A percentile compares a stretch with the other conserved stretches of the same genome.
Conservation (phyloP, 306 rosid genomes). For the Fagus crenata region DNA sequence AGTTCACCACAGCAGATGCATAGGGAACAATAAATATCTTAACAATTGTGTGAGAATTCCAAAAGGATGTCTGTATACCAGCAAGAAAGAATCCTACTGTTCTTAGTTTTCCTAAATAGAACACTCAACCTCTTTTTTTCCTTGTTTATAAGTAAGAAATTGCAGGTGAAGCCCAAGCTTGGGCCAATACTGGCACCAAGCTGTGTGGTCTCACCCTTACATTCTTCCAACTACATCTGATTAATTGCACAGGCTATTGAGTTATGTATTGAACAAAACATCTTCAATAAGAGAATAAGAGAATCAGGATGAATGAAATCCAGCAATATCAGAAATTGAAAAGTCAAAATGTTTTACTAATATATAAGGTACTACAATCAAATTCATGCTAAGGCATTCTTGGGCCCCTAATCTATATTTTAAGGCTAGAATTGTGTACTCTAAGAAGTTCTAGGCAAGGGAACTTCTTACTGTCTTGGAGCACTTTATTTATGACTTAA, state of each 20-base stretch:
- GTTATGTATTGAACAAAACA: neutral
- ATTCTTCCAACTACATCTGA: neutral
- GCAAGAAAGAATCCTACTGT: neutral
- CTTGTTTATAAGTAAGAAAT: slow-evolving; percentile 1
- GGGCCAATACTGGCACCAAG: neutral
- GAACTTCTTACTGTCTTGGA: neutral
- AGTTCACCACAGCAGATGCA: slow-evolving; percentile 8
- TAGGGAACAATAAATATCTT: neutral
- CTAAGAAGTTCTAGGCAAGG: neutral
- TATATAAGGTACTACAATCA: neutral
- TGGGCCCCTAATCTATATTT: neutral
- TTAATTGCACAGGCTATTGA: neutral
- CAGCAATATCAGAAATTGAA: neutral
- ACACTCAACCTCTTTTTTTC: neutral
- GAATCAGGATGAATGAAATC: slow-evolving; percentile 1
- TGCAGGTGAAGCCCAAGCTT: neutral
- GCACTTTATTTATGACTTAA: neutral
- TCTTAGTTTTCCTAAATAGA: neutral
- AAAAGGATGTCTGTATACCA: neutral
- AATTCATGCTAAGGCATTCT: neutral
- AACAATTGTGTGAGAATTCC: neutral
- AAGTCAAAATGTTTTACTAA: neutral
- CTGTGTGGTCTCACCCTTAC: neutral
- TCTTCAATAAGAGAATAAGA: neutral
- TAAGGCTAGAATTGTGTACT: neutral